A percentile compares a stretch with the other conserved stretches of the same genome.
Evolutionary conservation across 2,329 filamentous ascomycete species (phyloP).

Genomic region (Pseudocercospora musae): DNA sequence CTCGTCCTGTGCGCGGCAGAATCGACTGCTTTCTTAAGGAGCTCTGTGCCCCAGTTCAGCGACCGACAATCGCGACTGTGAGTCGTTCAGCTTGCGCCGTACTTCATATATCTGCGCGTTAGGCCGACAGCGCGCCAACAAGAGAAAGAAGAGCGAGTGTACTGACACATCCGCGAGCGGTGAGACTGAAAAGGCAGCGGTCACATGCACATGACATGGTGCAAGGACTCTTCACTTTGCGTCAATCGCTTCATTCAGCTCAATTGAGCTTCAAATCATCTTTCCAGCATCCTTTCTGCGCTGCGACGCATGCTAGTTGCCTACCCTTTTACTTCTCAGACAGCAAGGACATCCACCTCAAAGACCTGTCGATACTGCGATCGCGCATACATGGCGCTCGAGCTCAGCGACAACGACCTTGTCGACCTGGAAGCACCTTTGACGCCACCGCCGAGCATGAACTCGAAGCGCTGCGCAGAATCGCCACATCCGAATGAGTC

Average conservation of each 20-base stretch:
- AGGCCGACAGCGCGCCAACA: background rate
- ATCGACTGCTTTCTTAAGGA: background rate
- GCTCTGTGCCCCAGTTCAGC: background rate
- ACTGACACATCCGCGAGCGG: background rate
- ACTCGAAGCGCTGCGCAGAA: constrained; percentile 8
- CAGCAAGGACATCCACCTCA: background rate
- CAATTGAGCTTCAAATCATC: background rate
- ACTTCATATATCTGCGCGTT: background rate
- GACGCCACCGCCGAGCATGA: background rate
- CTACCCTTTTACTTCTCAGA: background rate
- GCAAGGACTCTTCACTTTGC: background rate
- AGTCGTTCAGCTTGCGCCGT: background rate
- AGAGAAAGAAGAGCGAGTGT: background rate
- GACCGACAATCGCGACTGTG: background rate
- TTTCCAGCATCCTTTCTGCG: background rate
- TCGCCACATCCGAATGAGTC: constrained; percentile 1
- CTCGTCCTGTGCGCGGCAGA: background rate
- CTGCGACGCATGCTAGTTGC: background rate
- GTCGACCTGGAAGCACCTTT: background rate
- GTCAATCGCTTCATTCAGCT: background rate
- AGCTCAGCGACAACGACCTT: background rate
- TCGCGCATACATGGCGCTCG: background rate
- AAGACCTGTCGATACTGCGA: background rate
- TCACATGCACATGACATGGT: background rate
- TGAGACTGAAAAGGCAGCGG: background rate